Percentiles rank a stretch among this genome's conserved stretches.
Conservation (phyloP, 257 asterid species). For the Cordia subcordata region DNA sequence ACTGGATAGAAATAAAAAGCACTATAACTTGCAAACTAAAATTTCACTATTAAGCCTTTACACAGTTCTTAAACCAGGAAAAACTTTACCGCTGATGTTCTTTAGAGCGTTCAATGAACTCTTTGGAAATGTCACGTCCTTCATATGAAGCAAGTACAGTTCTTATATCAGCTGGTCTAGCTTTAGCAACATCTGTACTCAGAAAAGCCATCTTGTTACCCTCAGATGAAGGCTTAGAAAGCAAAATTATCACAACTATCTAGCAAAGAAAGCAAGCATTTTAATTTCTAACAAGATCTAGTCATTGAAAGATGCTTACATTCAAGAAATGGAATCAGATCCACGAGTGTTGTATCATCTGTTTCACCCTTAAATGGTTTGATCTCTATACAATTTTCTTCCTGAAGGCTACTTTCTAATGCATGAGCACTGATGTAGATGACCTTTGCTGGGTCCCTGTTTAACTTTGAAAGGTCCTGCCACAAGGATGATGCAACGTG, state of each 20-base stretch:
- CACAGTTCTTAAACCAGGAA: background rate
- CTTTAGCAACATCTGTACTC: slow-evolving; percentile 68
- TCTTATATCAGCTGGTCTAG: slow-evolving; percentile 78
- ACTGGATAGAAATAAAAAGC: background rate
- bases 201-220: slow-evolving; percentile 11
- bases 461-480: slow-evolving; percentile 86
- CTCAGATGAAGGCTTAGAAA: slow-evolving; percentile 13
- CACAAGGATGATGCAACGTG: slow-evolving; percentile 15
- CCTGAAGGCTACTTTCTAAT: slow-evolving; percentile 74
- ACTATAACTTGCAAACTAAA: background rate
- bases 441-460: slow-evolving; percentile 78
- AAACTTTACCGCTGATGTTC: slow-evolving; percentile 58
- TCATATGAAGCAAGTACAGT: slow-evolving; percentile 74
- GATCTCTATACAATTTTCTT: slow-evolving; percentile 61
- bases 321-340: slow-evolving; percentile 88
- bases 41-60: background rate
- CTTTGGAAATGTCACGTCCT: slow-evolving; percentile 78
- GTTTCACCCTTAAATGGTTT: slow-evolving; percentile 77
- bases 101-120: slow-evolving; percentile 80
- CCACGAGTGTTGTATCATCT: slow-evolving; percentile 80
- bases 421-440: slow-evolving; percentile 74
- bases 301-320: slow-evolving; percentile 41
- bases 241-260: background rate
- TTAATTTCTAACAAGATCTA: background rate
- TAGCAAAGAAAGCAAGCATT: background rate